Percentiles rank a stretch among this genome's conserved stretches.
phyloP scores from a whole-genome alignment of 1,284 basidiomycete species.

The Trichosporon sp. region DNA sequence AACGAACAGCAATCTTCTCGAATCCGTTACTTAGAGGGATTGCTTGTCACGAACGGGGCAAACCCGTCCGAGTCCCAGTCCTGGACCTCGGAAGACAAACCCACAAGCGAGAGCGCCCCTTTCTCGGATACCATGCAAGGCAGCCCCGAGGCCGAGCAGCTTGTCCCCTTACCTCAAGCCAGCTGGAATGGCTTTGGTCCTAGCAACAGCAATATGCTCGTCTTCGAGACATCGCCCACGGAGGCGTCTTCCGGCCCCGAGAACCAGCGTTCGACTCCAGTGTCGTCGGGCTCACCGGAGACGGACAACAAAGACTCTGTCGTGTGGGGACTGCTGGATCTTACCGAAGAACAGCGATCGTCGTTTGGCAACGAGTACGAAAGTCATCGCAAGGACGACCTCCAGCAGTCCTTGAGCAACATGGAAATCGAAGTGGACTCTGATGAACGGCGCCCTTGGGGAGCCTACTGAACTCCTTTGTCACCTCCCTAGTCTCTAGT shows the following conservation, averaged over 20 bases:
- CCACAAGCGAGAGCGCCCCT: background rate
- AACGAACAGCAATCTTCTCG: slow-evolving; percentile 32
- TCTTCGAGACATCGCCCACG: slow-evolving; percentile 34
- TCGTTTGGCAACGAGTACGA: background rate
- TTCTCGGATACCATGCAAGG: slow-evolving; percentile 25
- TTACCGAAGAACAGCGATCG: slow-evolving; percentile 7
- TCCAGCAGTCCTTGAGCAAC: slow-evolving; percentile 29
- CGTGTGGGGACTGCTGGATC: slow-evolving; percentile 19
- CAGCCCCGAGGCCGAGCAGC: slow-evolving; percentile 33
- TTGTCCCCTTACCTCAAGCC: slow-evolving; percentile 21
- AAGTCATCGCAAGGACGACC: slow-evolving; percentile 15
- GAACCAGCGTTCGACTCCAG: slow-evolving; percentile 25
- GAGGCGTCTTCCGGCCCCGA: slow-evolving; percentile 25
- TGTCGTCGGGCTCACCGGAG: slow-evolving; percentile 18
- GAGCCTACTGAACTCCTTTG: background rate
- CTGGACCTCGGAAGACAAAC: slow-evolving; percentile 1
- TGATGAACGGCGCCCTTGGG: slow-evolving; percentile 11
- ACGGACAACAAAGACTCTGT: slow-evolving; percentile 22
- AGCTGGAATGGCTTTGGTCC: slow-evolving; percentile 12
- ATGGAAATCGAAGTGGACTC: slow-evolving; percentile 27
- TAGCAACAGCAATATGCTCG: slow-evolving; percentile 18
- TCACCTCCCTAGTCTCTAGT: background rate
- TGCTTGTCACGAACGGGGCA: slow-evolving; percentile 19
- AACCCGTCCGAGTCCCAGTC: slow-evolving; percentile 7
- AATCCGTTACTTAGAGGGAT: slow-evolving; percentile 35